Evolutionary conservation across 1,139 yeast species (phyloP), one percentile per base, ranked within the genome.

Genomic region (Pneumocystis oryctolagi): DNA sequence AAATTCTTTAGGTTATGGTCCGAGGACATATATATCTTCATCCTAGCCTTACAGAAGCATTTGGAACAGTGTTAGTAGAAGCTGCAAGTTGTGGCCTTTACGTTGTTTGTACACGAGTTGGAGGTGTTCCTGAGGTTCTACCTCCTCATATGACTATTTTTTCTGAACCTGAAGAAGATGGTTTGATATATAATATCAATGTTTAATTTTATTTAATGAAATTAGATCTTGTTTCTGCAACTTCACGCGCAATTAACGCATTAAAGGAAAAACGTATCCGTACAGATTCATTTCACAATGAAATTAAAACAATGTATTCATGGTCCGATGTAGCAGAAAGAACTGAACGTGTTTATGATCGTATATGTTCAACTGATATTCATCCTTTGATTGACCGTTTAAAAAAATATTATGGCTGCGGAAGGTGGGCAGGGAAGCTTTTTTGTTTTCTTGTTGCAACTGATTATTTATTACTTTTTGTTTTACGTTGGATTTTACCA

Each of bases 91-190:
- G 98, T 76, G 97, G 97, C 0, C 74, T 94, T 53, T 79, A 88
- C 40, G 96, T 94, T 1, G 98, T 94, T 0, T 90, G 97, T 0
- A 94, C 99, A 0, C 84, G 84, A 66, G 98, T 94, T 0, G 99
- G 99, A 1, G 99, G 98, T 3, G 90, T 92, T 58, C 97, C 97
- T 0, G 99, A 94, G 71, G 98, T 94, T 3, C 74, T 94, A 58
- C 99, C 98, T 0, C 79, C 81, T 34, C 89, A 89, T 70, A 92
- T 94, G 97, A 89, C 96, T 0, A 87, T 86, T 2, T 92, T 87
- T 74, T 94, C 97, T 0, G 80, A 85, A 28, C 96, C 97, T 0
- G 82, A 86, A 0, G 97, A 87, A 64, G 89, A 87, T 66, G 84
- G 94, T 2, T 75, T 90, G 58, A 25, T 47, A 9, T n/a, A n/a